Evolutionary conservation across 345 rosid species (phyloP).

Genomic region (Clausena lansium): DNA sequence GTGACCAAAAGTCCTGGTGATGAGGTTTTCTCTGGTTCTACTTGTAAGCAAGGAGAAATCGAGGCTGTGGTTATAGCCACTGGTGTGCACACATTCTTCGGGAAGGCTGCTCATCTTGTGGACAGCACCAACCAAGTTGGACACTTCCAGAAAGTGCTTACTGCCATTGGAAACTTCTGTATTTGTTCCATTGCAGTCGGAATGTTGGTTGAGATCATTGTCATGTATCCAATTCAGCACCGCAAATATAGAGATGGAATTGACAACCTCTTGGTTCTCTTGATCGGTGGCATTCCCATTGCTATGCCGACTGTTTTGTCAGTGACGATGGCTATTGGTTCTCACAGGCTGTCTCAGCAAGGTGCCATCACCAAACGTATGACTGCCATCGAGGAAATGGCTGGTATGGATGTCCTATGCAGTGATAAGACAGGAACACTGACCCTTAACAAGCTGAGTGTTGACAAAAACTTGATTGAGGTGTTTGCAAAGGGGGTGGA

Average conservation of each 20-base stretch:
- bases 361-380: constrained; percentile 91
- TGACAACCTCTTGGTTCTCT: constrained; percentile 75
- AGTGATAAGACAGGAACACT: constrained; percentile 88
- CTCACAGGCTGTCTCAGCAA: constrained; percentile 69
- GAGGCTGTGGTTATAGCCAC: constrained; percentile 89
- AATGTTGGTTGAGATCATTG: constrained; percentile 61
- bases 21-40: constrained; percentile 78
- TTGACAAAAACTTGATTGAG: constrained; percentile 70
- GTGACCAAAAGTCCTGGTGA: constrained; percentile 71
- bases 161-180: constrained; percentile 87
- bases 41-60: constrained; percentile 87
- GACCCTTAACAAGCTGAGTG: constrained; percentile 79
- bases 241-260: constrained; percentile 71
- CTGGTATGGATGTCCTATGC: constrained; percentile 90
- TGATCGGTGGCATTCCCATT: constrained; percentile 91
- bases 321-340: constrained; percentile 90
- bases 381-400: constrained; percentile 95
- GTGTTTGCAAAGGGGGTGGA: constrained; percentile 67
- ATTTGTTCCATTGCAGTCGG: constrained; percentile 72
- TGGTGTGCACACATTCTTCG: constrained; percentile 84
- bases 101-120: constrained; percentile 91
- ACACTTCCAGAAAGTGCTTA: constrained; percentile 80
- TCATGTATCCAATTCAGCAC: constrained; percentile 80
- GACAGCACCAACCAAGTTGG: constrained; percentile 87
- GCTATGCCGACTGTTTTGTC: constrained; percentile 88